Conservation (phyloP, 805 yeast species). For the Ascoidea tarda region DNA sequence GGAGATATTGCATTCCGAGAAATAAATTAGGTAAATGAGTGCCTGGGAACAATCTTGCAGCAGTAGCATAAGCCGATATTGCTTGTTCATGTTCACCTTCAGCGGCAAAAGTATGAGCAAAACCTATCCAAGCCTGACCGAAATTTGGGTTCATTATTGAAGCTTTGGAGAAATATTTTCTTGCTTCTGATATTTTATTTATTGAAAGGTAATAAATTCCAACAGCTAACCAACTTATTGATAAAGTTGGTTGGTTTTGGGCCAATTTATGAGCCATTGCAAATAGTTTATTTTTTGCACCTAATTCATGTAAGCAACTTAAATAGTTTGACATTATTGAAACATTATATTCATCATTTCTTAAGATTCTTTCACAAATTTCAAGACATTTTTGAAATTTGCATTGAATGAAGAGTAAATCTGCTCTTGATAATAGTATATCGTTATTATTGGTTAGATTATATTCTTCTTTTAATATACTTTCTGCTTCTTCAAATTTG, state of each 20-base stretch:
- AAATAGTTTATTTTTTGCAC: constrained; percentile 70
- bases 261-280: constrained; percentile 75
- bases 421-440: constrained; percentile 53
- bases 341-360: constrained; percentile 57
- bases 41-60: constrained; percentile 82
- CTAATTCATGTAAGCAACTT: constrained; percentile 74
- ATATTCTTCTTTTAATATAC: constrained; percentile 55
- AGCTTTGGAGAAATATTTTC: constrained; percentile 79
- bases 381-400: constrained; percentile 63
- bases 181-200: constrained; percentile 62
- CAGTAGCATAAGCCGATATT: constrained; percentile 91
- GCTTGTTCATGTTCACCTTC: constrained; percentile 99
- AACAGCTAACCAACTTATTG: constrained; percentile 85
- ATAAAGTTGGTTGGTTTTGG: constrained; percentile 65
- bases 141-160: constrained; percentile 79
- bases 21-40: constrained; percentile 82
- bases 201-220: constrained; percentile 80
- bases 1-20: constrained; percentile 91
- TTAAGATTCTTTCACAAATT: constrained; percentile 45
- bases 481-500: constrained; percentile 50
- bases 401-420: constrained; percentile 59
- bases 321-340: constrained; percentile 64
- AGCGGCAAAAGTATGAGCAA: constrained; percentile 93
- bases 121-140: constrained; percentile 96
- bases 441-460: constrained; percentile 58